phyloP scores from a whole-genome alignment of 2,329 filamentous ascomycete genomes.

The Neofusicoccum umdonicola region DNA sequence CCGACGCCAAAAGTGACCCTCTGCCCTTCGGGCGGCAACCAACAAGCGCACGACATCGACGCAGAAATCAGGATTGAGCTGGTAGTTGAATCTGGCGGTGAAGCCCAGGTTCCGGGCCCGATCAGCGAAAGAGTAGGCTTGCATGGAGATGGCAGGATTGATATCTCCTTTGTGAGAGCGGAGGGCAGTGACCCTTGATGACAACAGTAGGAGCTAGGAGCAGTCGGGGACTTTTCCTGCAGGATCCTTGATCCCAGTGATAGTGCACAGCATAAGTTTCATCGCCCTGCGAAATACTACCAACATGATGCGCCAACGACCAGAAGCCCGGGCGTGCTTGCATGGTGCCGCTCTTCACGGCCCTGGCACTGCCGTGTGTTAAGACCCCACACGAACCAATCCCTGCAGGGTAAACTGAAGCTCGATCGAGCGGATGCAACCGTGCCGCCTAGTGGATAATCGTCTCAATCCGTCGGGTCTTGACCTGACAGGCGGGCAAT shows the following conservation, averaged over 20 bases:
- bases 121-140: background rate
- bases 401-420: background rate
- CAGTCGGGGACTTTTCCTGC: background rate
- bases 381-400: background rate
- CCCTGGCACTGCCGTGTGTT: background rate
- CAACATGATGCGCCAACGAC: background rate
- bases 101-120: background rate
- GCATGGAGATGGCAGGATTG: background rate
- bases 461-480: background rate
- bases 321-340: background rate
- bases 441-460: background rate
- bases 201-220: background rate
- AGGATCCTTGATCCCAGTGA: background rate
- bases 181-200: background rate
- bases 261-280: background rate
- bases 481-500: background rate
- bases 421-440: background rate
- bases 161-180: background rate
- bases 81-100: background rate
- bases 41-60: background rate
- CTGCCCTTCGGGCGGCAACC: background rate
- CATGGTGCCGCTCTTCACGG: background rate
- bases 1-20: background rate
- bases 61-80: conserved; percentile 3
- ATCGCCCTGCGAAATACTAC: background rate